phyloP scores from a whole-genome alignment of 345 rosid genomes.

The Rhodamnia rubescens region DNA sequence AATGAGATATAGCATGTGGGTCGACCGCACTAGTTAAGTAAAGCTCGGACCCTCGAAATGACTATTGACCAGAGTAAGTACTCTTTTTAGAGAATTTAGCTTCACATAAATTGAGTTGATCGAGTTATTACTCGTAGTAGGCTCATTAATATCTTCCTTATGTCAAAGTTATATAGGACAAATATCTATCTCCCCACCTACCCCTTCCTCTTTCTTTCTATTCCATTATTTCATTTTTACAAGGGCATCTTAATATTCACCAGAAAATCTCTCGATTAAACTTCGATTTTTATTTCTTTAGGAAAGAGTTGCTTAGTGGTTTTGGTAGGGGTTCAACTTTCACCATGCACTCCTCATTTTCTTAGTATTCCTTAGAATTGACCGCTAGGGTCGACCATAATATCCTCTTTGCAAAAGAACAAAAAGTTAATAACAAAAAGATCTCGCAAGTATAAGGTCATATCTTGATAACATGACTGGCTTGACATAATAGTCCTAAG shows the following conservation, averaged over 20 bases:
- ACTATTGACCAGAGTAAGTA: neutral
- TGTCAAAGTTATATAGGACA: neutral
- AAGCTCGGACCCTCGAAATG: neutral
- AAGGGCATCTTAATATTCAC: neutral
- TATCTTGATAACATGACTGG: neutral
- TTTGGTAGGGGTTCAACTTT: neutral
- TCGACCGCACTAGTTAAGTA: neutral
- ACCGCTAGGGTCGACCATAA: neutral
- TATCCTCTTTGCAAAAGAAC: neutral
- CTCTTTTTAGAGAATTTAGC: neutral
- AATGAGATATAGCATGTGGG: neutral
- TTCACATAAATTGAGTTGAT: neutral
- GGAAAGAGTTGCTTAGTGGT: neutral
- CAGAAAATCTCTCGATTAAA: neutral
- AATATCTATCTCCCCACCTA: neutral
- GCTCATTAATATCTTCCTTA: neutral
- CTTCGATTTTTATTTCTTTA: neutral
- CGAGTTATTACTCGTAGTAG: accelerated
- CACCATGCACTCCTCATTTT: neutral
- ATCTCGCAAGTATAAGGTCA: neutral
- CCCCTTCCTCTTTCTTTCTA: neutral
- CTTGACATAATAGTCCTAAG: neutral
- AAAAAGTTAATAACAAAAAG: neutral
- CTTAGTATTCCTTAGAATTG: neutral
- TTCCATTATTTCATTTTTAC: neutral